phyloP scores from a whole-genome alignment of 768 basidiomycete genomes.

The Leccinum rimulosum region DNA sequence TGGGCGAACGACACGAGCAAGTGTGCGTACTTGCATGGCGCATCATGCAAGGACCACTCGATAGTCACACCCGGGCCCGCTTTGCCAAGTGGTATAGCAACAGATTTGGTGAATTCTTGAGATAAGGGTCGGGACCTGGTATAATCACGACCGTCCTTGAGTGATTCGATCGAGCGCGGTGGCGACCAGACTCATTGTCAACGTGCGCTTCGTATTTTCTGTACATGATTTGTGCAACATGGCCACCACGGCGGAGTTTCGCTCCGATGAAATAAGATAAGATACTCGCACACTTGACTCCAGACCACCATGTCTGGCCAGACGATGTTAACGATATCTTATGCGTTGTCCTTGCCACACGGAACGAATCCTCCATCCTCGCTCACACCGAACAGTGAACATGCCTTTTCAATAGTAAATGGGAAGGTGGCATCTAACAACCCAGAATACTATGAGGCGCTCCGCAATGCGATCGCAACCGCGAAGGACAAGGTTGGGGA shows the following conservation, averaged over 20 bases:
- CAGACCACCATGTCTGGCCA: constrained; percentile 14
- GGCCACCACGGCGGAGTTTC: constrained; percentile 59
- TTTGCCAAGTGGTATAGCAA: constrained; percentile 50
- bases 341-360: constrained; percentile 23
- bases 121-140: constrained; percentile 49
- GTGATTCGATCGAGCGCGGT: constrained; percentile 70
- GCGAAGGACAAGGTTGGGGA: constrained; percentile 58
- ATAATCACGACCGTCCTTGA: constrained; percentile 94
- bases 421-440: constrained; percentile 14
- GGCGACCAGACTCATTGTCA: constrained; percentile 62
- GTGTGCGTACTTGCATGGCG: no score
- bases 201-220: no score
- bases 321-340: constrained; percentile 19
- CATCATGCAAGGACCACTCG: no score
- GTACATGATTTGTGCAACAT: constrained; percentile 52
- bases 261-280: constrained; percentile 33
- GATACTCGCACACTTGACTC: neutral
- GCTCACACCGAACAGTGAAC: constrained; percentile 23
- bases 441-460: constrained; percentile 45
- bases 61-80: constrained; percentile 12
- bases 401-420: constrained; percentile 22
- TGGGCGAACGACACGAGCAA: no score
- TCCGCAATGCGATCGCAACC: constrained; percentile 47
- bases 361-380: constrained; percentile 14
- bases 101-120: constrained; percentile 55